Evolutionary conservation across 2,329 filamentous ascomycete genomes (phyloP), one percentile per base, ranked within the genome.

Genomic region (Cladophialophora exuberans): DNA sequence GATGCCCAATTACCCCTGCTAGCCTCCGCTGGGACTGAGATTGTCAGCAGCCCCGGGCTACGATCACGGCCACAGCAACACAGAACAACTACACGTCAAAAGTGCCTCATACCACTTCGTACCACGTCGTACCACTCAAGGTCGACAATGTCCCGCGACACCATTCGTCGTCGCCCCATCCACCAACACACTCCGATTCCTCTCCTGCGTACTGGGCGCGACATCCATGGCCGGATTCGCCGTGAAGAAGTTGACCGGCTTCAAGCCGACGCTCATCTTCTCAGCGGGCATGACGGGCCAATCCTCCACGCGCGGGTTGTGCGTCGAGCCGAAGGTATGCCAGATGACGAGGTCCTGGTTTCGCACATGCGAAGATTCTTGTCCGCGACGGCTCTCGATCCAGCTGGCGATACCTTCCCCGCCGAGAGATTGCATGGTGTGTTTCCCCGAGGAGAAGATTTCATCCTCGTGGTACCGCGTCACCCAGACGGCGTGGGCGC

Each of bases 401-500:
- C 73, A 79, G 25, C 72, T 71, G 7, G 74, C 69, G 11, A 81
- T 72, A 3, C 76, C 77, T 5, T 73, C 73, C 1, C 75, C 76
- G 20, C 76, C 77, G 6, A 73, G 66, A 6, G 73, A 77, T 63
- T 83, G 80, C 54, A 82, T 76, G 0, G 80, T 83, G 61, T 81
- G 81, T 30, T 76, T 74, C 0, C 80, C 80, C n/a, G 76, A 78
- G 0, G 80, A 76, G 57, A 77, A 83, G 1, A 80, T 66, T 62
- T 83, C 80, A 2, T 69, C 71, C 22, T 83, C 80, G 2, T 68
- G 70, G 62, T 82, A 76, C 30, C 74, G 73, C 0, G 79, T 82
- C 3, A 82, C 76, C 71, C 81, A 83, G 42, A 82, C 72, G 22
- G 81, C 77, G 59, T 81, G 79, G 54, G 81, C 77, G 1, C 76